Conservation (phyloP, 768 basidiomycete genomes). For the Botryobasidium botryosum region DNA sequence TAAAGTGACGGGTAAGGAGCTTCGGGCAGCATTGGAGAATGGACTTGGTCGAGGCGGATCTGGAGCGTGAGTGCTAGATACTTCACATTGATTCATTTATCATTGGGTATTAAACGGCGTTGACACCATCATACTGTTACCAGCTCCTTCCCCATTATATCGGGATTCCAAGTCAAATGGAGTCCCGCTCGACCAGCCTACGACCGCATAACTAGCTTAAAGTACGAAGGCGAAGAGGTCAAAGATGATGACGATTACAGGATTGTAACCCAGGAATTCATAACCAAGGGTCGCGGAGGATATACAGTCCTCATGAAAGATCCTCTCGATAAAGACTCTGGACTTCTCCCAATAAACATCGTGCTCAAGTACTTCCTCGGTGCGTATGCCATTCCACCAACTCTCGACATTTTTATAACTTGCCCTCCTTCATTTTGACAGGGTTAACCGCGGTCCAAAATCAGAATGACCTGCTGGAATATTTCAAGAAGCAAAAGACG, state of each 20-base stretch:
- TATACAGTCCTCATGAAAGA: conserved; percentile 49
- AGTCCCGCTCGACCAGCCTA: conserved; percentile 59
- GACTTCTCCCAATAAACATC: conserved; percentile 58
- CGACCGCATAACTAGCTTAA: conserved; percentile 51
- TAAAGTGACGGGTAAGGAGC: conserved; percentile 56
- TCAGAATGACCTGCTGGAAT: conserved; percentile 6
- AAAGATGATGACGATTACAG: conserved; percentile 53
- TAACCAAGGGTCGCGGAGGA: conserved; percentile 74
- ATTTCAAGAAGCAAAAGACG: not conserved
- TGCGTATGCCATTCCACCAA: conserved; percentile 30
- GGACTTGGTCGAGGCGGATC: conserved; percentile 79
- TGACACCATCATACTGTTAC: not conserved
- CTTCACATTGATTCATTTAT: not conserved
- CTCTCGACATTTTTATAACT: conserved; percentile 52
- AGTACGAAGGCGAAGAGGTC: conserved; percentile 26
- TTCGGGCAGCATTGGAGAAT: conserved; percentile 68
- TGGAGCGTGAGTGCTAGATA: conserved; percentile 13
- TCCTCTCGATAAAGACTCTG: conserved; percentile 67
- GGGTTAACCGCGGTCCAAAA: conserved; percentile 22
- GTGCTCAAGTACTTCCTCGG: conserved; percentile 76
- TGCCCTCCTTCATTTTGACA: too few relatives aligned
- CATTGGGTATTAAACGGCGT: not conserved
- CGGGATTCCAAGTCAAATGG: conserved; percentile 74
- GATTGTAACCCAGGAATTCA: conserved; percentile 73
- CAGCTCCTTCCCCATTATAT: conserved; percentile 78